Evolutionary conservation across 2,329 filamentous ascomycete genomes (phyloP).

Genomic region (Stagonosporopsis vannaccii): DNA sequence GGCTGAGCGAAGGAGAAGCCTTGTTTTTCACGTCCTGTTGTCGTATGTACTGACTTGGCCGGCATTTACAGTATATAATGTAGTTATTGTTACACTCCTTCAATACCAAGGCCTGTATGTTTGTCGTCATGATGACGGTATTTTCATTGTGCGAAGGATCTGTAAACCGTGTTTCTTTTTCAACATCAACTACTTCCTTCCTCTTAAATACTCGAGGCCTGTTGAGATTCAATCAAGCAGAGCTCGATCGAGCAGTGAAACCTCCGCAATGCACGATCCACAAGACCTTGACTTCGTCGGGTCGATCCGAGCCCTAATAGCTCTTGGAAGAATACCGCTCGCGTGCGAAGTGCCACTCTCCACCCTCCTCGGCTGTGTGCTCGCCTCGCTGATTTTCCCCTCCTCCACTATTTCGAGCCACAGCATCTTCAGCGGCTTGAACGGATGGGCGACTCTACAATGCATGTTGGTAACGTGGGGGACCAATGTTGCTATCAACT

Average conservation of each 20-base stretch:
- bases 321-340: slow-evolving; percentile 4
- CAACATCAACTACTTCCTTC: too few relatives aligned
- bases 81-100: too few relatives aligned
- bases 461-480: slow-evolving; percentile 10
- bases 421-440: slow-evolving; percentile 9
- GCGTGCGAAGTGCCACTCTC: slow-evolving; percentile 2
- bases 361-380: slow-evolving; percentile 3
- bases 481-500: slow-evolving; percentile 9
- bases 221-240: not conserved
- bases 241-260: not conserved
- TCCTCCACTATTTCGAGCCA: not conserved
- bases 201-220: not conserved
- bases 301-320: slow-evolving; percentile 2
- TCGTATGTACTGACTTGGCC: too few relatives aligned
- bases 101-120: too few relatives aligned
- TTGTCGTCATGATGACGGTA: too few relatives aligned
- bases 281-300: slow-evolving; percentile 1
- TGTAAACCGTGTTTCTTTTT: too few relatives aligned
- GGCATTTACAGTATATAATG: too few relatives aligned
- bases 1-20: too few relatives aligned
- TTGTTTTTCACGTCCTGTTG: too few relatives aligned
- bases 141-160: too few relatives aligned
- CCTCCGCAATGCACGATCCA: slow-evolving; percentile 3
- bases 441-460: slow-evolving; percentile 10
- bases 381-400: slow-evolving; percentile 4